phyloP scores from a whole-genome alignment of 2,329 filamentous ascomycete genomes.

The Botrytis fragariae region DNA sequence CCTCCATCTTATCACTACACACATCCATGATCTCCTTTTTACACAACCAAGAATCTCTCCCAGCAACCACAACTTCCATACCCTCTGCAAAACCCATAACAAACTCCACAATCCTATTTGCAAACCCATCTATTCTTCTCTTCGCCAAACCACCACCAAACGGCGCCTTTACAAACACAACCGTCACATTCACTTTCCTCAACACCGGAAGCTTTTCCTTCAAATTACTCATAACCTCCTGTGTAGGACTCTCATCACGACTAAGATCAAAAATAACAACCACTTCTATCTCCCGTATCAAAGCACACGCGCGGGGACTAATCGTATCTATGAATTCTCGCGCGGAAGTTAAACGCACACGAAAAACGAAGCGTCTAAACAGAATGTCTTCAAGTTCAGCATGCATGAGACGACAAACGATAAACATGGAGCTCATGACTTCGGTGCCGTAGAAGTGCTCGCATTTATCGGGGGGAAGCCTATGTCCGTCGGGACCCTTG shows the following conservation, averaged over 20 bases:
- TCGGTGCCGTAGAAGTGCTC: background rate
- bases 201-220: background rate
- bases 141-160: background rate
- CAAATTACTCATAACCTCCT: background rate
- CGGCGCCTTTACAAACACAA: background rate
- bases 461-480: background rate
- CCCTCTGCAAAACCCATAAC: background rate
- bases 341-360: background rate
- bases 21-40: background rate
- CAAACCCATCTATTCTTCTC: background rate
- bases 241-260: background rate
- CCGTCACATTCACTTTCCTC: background rate
- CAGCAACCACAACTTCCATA: background rate
- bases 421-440: background rate
- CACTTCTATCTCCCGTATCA: background rate
- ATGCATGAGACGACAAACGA: background rate
- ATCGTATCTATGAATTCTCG: background rate
- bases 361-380: background rate
- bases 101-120: background rate
- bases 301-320: background rate
- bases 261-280: background rate
- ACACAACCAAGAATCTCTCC: background rate
- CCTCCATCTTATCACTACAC: background rate
- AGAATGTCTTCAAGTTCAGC: background rate
- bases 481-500: background rate